Percentiles rank a stretch among this genome's conserved stretches.
These are phyloP conservation scores for Limnomonas spitsbergensis DNA, from an alignment of 139 green algal genomes.

Conservation along the genomic window DNA sequence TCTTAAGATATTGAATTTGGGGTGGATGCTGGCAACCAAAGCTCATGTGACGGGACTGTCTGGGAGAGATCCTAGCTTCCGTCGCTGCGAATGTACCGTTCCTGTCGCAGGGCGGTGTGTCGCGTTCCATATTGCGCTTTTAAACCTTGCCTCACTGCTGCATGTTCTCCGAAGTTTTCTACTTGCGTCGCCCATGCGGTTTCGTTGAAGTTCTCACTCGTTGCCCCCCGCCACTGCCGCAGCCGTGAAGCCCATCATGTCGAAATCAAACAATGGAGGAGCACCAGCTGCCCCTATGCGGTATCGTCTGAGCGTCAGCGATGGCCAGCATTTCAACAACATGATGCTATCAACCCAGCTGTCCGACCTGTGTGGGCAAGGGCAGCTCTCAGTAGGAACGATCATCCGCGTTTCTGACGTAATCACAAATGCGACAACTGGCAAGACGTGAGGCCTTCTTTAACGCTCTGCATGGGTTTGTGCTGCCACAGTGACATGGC, in stretches of 20 bases:
- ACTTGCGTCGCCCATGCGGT: too few relatives aligned
- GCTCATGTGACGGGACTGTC: neutral
- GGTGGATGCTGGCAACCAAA: neutral
- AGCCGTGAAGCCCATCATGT: too few relatives aligned
- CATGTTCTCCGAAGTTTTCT: too few relatives aligned
- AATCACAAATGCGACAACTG: neutral
- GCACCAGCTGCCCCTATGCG: conserved; percentile 8
- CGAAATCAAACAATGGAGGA: conserved; percentile 8
- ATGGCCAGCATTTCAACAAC: conserved; percentile 34
- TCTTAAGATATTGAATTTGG: neutral
- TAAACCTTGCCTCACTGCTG: too few relatives aligned
- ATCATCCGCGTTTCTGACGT: neutral
- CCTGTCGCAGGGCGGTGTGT: too few relatives aligned
- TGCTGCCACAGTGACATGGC: too few relatives aligned
- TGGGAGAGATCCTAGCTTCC: neutral
- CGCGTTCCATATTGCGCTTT: too few relatives aligned
- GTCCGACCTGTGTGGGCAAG: conserved; percentile 45
- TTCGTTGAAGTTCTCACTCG: too few relatives aligned
- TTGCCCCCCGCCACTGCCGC: too few relatives aligned
- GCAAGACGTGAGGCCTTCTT: neutral
- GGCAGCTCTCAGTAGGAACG: conserved; percentile 39
- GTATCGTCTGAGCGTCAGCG: conserved; percentile 28
- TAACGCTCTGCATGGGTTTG: too few relatives aligned
- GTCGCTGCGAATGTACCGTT: too few relatives aligned
- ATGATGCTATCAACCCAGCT: conserved; percentile 84